Evolutionary conservation across 306 rosid genomes (phyloP), one percentile per base, ranked within the genome.

Genomic region (Corylus americana): DNA sequence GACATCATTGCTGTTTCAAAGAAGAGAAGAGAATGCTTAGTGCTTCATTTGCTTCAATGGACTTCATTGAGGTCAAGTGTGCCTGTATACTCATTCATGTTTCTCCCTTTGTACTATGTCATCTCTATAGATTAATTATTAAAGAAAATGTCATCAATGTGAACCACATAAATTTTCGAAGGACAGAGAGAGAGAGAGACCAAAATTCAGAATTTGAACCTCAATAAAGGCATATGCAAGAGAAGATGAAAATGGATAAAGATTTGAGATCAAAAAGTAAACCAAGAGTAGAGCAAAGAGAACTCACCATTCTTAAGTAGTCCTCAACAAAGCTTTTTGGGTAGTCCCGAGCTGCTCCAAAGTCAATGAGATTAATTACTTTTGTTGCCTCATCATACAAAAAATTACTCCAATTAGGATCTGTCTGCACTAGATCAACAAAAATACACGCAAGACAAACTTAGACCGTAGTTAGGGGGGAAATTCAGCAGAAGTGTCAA

Each of bases 321-420:
- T 92, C 88, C 76, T 95, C 98, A 66, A 95, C 98, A 79, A 92
- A 95, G 45, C 55, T 62, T 83, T 91, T 95, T 3, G 97, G 93
- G 82, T 37, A 95, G 76, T 95, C 98, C 45, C 96, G 92, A 75
- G 96, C 91, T 42, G 98, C 98, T 83, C 98, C 98, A 63, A 95
- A 92, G 85, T 95, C 98, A 49, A 92, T 92, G 76, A 95, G 94
- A 81, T 95, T 95, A 82, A 95, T 87, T 29, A 81, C 74, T 14
- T 88, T 95, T 37, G 86, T 84, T 64, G 87, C 82, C 84, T 92
- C 92, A 48, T 95, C 86, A 50, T 88, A 92, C 87, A 95, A 85
- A 90, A 95, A 95, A 85, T 95, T 95, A 70, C 98, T 84, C 98
- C 98, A 95, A 79, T 95, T 95, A 71, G 98, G 98, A 88, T 95